A percentile compares a stretch with the other conserved stretches of the same genome.
Conservation (phyloP, 75 land plant genomes). For the Chamaecyparis obtusa region DNA sequence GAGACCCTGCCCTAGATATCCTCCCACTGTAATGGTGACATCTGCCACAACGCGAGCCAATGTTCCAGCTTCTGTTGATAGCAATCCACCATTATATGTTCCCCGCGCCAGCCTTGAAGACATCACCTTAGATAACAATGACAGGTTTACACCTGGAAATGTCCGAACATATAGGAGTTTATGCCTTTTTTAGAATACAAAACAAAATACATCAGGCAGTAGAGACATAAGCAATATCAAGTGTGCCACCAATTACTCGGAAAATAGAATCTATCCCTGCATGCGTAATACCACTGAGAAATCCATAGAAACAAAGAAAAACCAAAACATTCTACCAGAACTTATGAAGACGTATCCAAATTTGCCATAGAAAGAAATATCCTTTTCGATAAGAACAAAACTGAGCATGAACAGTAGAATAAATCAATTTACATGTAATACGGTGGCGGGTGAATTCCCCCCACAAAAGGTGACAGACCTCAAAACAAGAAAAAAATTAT, state of each 20-base stretch:
- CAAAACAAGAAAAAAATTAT: neutral
- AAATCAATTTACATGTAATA: neutral
- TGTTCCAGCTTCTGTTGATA: slow-evolving; percentile 92
- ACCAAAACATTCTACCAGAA: neutral
- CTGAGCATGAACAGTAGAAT: neutral
- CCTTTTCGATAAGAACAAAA: neutral
- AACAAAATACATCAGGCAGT: neutral
- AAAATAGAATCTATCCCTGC: neutral
- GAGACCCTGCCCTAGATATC: slow-evolving; percentile 45
- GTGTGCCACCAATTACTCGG: neutral
- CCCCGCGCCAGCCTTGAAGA: slow-evolving; percentile 77
- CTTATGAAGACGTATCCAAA: neutral
- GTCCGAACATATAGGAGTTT: neutral
- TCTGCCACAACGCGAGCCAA: slow-evolving; percentile 78
- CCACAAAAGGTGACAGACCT: neutral
- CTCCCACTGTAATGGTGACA: slow-evolving; percentile 70
- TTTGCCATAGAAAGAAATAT: neutral
- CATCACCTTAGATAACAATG: slow-evolving; percentile 80
- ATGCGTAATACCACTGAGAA: neutral
- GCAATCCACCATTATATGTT: slow-evolving; percentile 78
- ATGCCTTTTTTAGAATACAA: neutral
- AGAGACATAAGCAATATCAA: neutral
- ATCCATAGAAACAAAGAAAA: neutral
- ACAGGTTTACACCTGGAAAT: slow-evolving; percentile 69
- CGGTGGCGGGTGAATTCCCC: neutral